A percentile compares a stretch with the other conserved stretches of the same genome.
Conservation (phyloP, 805 yeast species). For the Wickerhamomyces ciferrii region DNA sequence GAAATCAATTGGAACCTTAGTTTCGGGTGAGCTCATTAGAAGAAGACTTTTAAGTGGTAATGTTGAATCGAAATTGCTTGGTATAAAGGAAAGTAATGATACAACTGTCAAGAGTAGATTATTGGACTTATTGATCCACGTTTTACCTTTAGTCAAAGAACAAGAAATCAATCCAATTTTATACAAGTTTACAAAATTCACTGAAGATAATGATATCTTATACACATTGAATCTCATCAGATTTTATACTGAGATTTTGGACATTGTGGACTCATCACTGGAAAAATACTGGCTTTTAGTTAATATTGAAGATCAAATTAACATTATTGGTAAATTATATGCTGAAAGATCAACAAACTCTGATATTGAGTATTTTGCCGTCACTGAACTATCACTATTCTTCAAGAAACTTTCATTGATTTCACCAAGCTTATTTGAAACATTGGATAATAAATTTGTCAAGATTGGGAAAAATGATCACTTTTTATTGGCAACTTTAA, state of each 20-base stretch:
- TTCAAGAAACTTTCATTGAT: conserved; percentile 13
- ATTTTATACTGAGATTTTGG: conserved; percentile 13
- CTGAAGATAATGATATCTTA: conserved; percentile 9
- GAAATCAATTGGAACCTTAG: conserved; percentile 7
- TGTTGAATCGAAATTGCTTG: conserved; percentile 2
- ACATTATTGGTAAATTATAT: conserved; percentile 9
- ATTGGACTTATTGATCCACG: conserved; percentile 6
- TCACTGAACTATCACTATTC: conserved; percentile 9
- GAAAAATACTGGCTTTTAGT: conserved; percentile 15
- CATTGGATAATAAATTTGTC: conserved; percentile 9
- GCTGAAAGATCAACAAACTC: conserved; percentile 4
- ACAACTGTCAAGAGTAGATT: conserved; percentile 8
- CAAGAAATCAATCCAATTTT: conserved; percentile 12
- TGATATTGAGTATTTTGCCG: conserved; percentile 12
- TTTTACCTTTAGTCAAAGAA: conserved; percentile 9
- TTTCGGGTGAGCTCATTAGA: conserved; percentile 13
- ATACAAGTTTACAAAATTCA: conserved; percentile 6
- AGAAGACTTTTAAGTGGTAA: conserved; percentile 13
- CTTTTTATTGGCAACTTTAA: conserved; percentile 8
- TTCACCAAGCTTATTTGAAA: conserved; percentile 3
- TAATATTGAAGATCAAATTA: conserved; percentile 7
- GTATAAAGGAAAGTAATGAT: conserved; percentile 5
- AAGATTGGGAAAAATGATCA: conserved; percentile 3
- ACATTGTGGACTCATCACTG: conserved; percentile 6
- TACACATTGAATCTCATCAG: conserved; percentile 10